Percentiles rank a stretch among this genome's conserved stretches.
Conservation (phyloP, 495 filamentous ascomycete genomes). For the Penicillium goetzii region DNA sequence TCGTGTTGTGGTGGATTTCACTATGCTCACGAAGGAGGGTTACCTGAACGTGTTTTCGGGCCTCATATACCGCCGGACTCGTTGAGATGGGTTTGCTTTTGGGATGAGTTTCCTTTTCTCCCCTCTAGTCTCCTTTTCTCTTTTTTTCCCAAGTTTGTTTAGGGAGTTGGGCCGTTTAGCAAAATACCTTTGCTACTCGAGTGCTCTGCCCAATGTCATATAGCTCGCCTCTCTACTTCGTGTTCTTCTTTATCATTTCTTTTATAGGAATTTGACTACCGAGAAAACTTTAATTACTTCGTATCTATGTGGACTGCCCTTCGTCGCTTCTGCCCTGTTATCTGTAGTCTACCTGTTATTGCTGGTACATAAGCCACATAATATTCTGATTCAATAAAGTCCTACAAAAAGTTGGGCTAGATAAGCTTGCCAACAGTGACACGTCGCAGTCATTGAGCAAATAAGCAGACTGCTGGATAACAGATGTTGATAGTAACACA, state of each 20-base stretch:
- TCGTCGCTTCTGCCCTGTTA: background rate
- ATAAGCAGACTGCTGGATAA: background rate
- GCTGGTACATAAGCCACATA: background rate
- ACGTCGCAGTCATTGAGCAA: background rate
- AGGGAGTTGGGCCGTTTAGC: background rate
- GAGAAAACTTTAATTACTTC: background rate
- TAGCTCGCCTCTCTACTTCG: background rate
- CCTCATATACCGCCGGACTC: conserved; percentile 44
- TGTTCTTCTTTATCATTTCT: background rate
- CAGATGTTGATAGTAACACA: background rate
- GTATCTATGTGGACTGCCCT: background rate
- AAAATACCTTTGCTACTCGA: background rate
- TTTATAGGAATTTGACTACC: background rate
- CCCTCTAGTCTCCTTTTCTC: background rate
- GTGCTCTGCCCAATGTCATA: background rate
- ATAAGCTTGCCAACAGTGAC: background rate
- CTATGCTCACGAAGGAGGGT: conserved; percentile 48
- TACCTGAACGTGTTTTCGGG: conserved; percentile 53
- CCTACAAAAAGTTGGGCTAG: background rate
- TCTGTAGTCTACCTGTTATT: background rate
- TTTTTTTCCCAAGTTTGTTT: background rate
- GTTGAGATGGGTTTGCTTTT: conserved; percentile 19
- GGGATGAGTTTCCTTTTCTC: conserved; percentile 3
- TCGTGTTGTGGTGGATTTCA: conserved; percentile 48
- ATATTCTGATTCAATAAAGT: background rate